Evolutionary conservation across 2,329 filamentous ascomycete species (phyloP).

Genomic region (Cercospora sojina): DNA sequence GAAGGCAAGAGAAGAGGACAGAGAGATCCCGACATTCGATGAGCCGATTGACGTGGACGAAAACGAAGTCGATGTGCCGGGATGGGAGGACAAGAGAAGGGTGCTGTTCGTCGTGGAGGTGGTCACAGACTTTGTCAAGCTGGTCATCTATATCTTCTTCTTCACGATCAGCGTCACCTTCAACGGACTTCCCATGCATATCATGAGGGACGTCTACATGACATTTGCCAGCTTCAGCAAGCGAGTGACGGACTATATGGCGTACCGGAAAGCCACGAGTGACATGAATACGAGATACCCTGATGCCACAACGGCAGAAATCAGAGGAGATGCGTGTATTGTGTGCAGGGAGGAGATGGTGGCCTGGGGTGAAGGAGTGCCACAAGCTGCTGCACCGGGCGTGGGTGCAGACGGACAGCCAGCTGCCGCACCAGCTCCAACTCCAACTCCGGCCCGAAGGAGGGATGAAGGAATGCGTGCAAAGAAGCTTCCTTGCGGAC

Average conservation of each 20-base stretch:
- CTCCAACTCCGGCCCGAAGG: slow-evolving; percentile 35
- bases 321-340: slow-evolving; percentile 87
- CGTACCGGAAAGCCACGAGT: slow-evolving; percentile 85
- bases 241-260: slow-evolving; percentile 80
- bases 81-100: slow-evolving; percentile 94
- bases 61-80: slow-evolving; percentile 90
- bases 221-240: slow-evolving; percentile 90
- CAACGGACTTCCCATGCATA: slow-evolving; percentile 94
- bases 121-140: slow-evolving; percentile 77
- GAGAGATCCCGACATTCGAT: slow-evolving; percentile 56
- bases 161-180: slow-evolving; percentile 91
- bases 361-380: slow-evolving; percentile 58
- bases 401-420: slow-evolving; percentile 5
- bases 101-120: slow-evolving; percentile 89
- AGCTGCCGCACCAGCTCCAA: slow-evolving; percentile 1
- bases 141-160: slow-evolving; percentile 84
- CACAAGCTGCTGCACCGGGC: slow-evolving; percentile 34
- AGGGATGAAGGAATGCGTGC: slow-evolving; percentile 80
- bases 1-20: slow-evolving; percentile 36
- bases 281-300: slow-evolving; percentile 92
- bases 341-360: slow-evolving; percentile 97
- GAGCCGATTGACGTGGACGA: slow-evolving; percentile 73
- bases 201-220: slow-evolving; percentile 91
- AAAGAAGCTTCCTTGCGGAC: slow-evolving; percentile 94
- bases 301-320: slow-evolving; percentile 84